phyloP scores from a whole-genome alignment of 179 eudicot genomes.

The Gypsophila paniculata region DNA sequence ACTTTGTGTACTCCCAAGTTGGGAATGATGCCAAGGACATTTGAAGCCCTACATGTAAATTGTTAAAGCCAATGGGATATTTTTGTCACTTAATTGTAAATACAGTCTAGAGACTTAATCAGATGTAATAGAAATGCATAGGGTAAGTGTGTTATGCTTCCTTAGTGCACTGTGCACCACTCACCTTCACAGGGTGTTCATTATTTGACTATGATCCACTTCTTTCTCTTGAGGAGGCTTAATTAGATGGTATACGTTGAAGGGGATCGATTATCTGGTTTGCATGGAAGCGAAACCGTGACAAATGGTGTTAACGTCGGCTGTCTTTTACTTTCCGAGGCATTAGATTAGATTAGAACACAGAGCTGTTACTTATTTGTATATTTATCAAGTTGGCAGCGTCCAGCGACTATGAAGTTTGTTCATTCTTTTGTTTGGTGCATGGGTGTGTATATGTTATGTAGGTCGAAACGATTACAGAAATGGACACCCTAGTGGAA shows the following conservation, averaged over 20 bases:
- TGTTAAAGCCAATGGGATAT: too few relatives aligned
- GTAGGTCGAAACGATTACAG: constrained; percentile 65
- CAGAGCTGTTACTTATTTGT: neutral
- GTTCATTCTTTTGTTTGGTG: neutral
- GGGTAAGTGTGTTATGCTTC: neutral
- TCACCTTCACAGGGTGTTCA: neutral
- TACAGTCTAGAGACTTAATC: too few relatives aligned
- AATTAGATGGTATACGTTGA: neutral
- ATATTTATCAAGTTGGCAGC: neutral
- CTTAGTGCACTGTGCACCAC: neutral
- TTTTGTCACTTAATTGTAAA: too few relatives aligned
- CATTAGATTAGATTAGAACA: neutral
- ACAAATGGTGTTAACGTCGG: neutral
- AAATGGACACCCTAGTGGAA: constrained; percentile 64
- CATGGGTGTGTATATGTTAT: constrained; percentile 12
- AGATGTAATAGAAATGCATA: too few relatives aligned
- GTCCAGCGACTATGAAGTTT: neutral
- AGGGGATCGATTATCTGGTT: neutral
- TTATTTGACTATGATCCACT: neutral
- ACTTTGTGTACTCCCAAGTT: neutral
- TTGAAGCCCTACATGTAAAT: too few relatives aligned
- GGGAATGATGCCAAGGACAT: too few relatives aligned
- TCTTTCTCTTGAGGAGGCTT: neutral
- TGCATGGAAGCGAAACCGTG: neutral
- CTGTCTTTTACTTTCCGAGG: neutral